A percentile compares a stretch with the other conserved stretches of the same genome.
These are phyloP conservation scores for Pigoraptor vietnamica DNA, from an alignment of 78 protist species.

Conservation along the genomic window DNA sequence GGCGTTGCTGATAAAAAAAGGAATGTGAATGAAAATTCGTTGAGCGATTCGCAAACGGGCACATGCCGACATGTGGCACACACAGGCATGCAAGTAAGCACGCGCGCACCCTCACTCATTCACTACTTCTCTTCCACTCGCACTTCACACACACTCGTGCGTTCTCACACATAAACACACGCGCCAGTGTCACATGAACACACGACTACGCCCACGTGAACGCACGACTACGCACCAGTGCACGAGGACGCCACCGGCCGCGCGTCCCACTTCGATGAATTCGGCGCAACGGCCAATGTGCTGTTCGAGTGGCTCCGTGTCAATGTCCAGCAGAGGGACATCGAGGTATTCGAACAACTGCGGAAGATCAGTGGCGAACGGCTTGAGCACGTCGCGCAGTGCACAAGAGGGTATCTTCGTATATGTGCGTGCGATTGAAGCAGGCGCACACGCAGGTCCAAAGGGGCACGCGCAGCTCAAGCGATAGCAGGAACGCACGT, in stretches of 20 bases:
- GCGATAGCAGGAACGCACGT: neutral
- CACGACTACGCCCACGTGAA: neutral
- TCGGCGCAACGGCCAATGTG: neutral
- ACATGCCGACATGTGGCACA: neutral
- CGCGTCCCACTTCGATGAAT: neutral
- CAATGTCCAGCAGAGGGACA: neutral
- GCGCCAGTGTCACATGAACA: neutral
- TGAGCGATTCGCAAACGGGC: neutral
- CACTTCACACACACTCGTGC: too few species aligned
- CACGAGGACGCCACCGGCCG: neutral
- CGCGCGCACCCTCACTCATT: too few species aligned
- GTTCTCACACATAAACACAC: neutral
- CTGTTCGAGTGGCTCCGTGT: neutral
- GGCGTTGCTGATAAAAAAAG: neutral
- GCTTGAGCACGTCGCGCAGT: neutral
- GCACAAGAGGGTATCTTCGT: neutral
- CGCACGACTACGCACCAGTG: neutral
- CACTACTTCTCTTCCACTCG: too few species aligned
- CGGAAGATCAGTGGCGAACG: neutral
- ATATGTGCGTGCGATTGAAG: too few species aligned
- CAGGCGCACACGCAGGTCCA: neutral
- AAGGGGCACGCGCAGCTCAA: neutral
- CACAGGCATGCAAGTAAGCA: too few species aligned
- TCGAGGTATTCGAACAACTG: neutral
- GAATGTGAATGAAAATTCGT: too few species aligned